phyloP scores from a whole-genome alignment of 768 basidiomycete genomes.

The Tricholoma bakamatsutake region DNA sequence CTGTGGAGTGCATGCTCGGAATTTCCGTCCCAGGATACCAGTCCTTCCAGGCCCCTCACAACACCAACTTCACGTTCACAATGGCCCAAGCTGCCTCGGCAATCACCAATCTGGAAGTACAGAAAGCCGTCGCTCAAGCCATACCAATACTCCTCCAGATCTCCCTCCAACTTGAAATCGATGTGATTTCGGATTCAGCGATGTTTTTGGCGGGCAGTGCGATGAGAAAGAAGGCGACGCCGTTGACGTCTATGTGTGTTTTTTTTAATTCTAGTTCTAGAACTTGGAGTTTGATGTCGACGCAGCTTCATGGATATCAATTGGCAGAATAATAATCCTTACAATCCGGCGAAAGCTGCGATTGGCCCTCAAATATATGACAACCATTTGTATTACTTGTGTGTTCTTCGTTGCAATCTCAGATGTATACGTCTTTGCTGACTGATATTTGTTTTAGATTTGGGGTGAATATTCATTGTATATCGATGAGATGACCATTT shows the following conservation, averaged over 20 bases:
- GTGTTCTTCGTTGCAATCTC: slow-evolving; percentile 19
- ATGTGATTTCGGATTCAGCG: background rate
- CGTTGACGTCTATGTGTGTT: slow-evolving; percentile 33
- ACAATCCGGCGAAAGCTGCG: slow-evolving; percentile 66
- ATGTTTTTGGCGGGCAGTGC: background rate
- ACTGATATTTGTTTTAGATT: slow-evolving; percentile 34
- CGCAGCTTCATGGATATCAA: slow-evolving; percentile 74
- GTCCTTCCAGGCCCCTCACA: background rate
- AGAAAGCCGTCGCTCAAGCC: background rate
- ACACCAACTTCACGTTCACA: background rate
- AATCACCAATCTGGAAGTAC: background rate
- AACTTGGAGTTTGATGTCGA: too few relatives aligned
- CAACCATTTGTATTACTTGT: slow-evolving; percentile 77
- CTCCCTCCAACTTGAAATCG: background rate
- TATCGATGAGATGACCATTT: background rate
- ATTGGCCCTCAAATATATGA: slow-evolving; percentile 73
- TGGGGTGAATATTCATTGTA: slow-evolving; percentile 36
- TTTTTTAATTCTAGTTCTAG: too few relatives aligned
- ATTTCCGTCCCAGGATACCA: slow-evolving; percentile 32
- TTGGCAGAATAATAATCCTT: slow-evolving; percentile 66
- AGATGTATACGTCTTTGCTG: background rate
- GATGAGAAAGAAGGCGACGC: slow-evolving; percentile 5
- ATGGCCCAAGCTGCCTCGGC: background rate
- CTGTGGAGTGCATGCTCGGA: slow-evolving; percentile 44
- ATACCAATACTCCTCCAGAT: background rate